Conservation (phyloP, 2,329 filamentous ascomycete species). For the Sclerotinia nivalis region DNA sequence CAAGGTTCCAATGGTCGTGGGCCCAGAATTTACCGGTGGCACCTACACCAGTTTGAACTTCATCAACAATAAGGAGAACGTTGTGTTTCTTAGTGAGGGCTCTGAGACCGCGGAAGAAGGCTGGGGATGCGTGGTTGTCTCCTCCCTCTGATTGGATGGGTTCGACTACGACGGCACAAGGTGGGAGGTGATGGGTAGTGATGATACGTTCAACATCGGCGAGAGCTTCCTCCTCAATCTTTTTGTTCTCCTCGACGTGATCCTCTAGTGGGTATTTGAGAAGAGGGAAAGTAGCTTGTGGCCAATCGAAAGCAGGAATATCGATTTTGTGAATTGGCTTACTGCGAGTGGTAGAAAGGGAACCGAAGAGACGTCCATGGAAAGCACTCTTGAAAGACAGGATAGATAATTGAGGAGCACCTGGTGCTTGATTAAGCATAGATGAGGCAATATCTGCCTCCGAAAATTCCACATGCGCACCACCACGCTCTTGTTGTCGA, state of each 20-base stretch:
- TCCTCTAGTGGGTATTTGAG: conserved; percentile 76
- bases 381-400: conserved; percentile 77
- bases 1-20: conserved; percentile 78
- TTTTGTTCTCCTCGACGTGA: conserved; percentile 66
- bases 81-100: conserved; percentile 69
- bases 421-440: conserved; percentile 73
- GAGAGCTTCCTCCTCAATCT: conserved; percentile 71
- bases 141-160: conserved; percentile 82
- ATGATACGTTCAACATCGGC: conserved; percentile 72
- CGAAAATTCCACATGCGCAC: conserved; percentile 66
- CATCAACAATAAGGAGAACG: conserved; percentile 77
- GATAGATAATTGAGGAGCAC: conserved; percentile 73
- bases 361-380: conserved; percentile 79
- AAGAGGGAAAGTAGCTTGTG: conserved; percentile 75
- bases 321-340: conserved; percentile 86
- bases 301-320: conserved; percentile 87
- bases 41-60: conserved; percentile 81
- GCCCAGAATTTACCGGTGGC: conserved; percentile 89
- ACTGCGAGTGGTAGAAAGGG: conserved; percentile 74
- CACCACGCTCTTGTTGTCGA: conserved; percentile 68
- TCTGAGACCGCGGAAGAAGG: conserved; percentile 76
- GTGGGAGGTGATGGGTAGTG: conserved; percentile 64
- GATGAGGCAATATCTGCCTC: conserved; percentile 65
- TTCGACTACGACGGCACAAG: conserved; percentile 74
- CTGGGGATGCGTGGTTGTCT: conserved; percentile 78